Base-by-base conservation (phyloP, 306 rosid species). In the Castanopsis chinensis region DNA sequence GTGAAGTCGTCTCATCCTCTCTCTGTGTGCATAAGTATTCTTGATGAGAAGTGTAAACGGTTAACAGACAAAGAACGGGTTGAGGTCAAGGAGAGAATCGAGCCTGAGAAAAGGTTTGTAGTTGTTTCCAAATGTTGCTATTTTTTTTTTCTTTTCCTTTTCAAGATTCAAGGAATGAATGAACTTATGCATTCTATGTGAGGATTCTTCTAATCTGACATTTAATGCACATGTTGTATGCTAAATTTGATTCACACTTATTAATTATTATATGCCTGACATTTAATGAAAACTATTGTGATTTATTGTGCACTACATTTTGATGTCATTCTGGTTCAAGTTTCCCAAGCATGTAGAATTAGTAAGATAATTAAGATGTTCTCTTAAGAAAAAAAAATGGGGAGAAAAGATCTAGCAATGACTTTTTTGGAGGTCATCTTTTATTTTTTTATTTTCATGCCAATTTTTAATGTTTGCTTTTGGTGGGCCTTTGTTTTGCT, bases 1-100 rank as follows among this genome's bases (percentile, higher is more conserved):
- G 98, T 96, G 76, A 86, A 90, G 76, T 92, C 96, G 13, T 91
- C 93, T 73, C 99, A 91, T 86, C 97, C 99, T 63, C 98, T 96
- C 67, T 96, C 98, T 69, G 99, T 91, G 4, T 91, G 96, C 83
- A 96, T 96, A 75, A 91, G 97, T 83, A 93, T 98, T 69, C 98
- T 96, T 25, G 98, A 96, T 81, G 82, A 89, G 79, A 90, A 86
- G 76, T 89, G 94, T 69, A 96, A 89, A 79, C 91, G 85, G 74
- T 82, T 93, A 89, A 74, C 91, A 12, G 90, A 85, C 83, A 88
- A 33, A 76, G 90, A 91, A n/a, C 92, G 96, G n/a, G 79, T 81
- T 59, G 86, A 76, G 79, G 85, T 91, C 30, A 91, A 91, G 86
- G 99, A 96, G 83, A 86, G 25, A 80, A 93, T 96, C 21, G 80